Conservation (phyloP, 345 rosid genomes). For the Anastatica hierochuntica region DNA sequence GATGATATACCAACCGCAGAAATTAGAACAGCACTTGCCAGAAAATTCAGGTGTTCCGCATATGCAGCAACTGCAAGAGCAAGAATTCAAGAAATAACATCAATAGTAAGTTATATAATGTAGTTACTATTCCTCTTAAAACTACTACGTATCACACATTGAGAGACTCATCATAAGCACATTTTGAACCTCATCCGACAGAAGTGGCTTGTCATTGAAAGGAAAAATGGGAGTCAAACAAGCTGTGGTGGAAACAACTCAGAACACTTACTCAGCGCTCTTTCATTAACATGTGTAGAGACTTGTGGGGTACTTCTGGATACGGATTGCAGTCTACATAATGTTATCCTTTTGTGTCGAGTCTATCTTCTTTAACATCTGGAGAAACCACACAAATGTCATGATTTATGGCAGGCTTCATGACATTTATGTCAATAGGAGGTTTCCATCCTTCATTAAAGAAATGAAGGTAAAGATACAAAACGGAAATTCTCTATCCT, state of each 20-base stretch:
- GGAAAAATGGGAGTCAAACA: slow-evolving; percentile 32
- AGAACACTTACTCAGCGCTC: slow-evolving; percentile 53
- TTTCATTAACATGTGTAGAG: slow-evolving; percentile 70
- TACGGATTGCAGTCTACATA: slow-evolving; percentile 61
- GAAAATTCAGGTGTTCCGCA: slow-evolving; percentile 51
- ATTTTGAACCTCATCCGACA: slow-evolving; percentile 20
- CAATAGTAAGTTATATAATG: slow-evolving; percentile 48
- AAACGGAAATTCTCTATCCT: not conserved
- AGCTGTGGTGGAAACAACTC: slow-evolving; percentile 64
- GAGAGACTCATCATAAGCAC: not conserved
- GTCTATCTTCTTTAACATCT: slow-evolving; percentile 49
- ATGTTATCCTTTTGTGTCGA: slow-evolving; percentile 63
- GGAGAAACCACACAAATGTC: slow-evolving; percentile 47
- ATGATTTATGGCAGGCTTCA: slow-evolving; percentile 66
- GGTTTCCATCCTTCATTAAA: slow-evolving; percentile 83
- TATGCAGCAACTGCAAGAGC: slow-evolving; percentile 39
- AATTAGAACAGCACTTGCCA: slow-evolving; percentile 52
- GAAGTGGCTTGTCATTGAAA: slow-evolving; percentile 27
- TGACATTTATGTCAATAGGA: slow-evolving; percentile 82
- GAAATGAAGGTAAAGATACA: slow-evolving; percentile 53
- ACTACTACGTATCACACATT: not conserved
- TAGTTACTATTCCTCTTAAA: not conserved
- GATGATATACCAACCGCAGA: slow-evolving; percentile 51
- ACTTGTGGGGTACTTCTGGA: slow-evolving; percentile 80
- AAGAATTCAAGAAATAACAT: slow-evolving; percentile 43